These are phyloP conservation scores for Haematococcus sp. DNA, from an alignment of 139 green algal genomes.

Conservation along the genomic window DNA sequence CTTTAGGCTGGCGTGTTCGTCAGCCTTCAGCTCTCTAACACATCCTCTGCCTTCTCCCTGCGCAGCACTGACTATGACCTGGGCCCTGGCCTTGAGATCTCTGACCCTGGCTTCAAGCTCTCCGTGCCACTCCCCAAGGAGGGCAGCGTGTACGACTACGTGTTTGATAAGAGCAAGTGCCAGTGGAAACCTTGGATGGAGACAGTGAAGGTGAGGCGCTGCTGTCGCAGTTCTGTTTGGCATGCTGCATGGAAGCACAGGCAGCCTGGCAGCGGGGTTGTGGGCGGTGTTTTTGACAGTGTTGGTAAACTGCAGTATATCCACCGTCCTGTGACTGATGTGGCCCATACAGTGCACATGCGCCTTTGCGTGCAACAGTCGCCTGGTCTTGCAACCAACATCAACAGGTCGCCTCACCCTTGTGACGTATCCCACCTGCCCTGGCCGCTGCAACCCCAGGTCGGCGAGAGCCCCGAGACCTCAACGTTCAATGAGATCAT, in stretches of 20 bases:
- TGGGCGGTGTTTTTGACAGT: too few relatives aligned
- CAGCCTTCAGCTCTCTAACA: too few relatives aligned
- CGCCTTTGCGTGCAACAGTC: too few relatives aligned
- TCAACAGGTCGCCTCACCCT: neutral
- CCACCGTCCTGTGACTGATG: too few relatives aligned
- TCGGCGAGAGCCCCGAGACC: conserved; percentile 23
- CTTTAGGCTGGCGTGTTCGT: too few relatives aligned
- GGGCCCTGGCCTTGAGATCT: conserved; percentile 62
- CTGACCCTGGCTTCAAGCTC: conserved; percentile 50
- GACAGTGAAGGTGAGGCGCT: conserved; percentile 5
- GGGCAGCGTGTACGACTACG: conserved; percentile 63
- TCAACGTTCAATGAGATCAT: conserved; percentile 55
- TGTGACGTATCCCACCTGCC: neutral
- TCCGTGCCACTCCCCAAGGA: conserved; percentile 35
- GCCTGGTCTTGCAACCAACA: neutral
- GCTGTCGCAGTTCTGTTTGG: too few relatives aligned
- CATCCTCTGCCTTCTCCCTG: neutral
- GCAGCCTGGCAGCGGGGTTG: too few relatives aligned
- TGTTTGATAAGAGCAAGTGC: conserved; percentile 51
- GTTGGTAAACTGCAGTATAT: too few relatives aligned
- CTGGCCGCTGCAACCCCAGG: neutral
- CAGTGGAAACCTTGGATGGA: conserved; percentile 65
- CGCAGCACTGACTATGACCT: conserved; percentile 63
- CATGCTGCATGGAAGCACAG: too few relatives aligned
- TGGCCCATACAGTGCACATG: too few relatives aligned